A percentile compares a stretch with the other conserved stretches of the same genome.
Conservation (phyloP, 345 rosid species). For the Lenwebbia sp. region DNA sequence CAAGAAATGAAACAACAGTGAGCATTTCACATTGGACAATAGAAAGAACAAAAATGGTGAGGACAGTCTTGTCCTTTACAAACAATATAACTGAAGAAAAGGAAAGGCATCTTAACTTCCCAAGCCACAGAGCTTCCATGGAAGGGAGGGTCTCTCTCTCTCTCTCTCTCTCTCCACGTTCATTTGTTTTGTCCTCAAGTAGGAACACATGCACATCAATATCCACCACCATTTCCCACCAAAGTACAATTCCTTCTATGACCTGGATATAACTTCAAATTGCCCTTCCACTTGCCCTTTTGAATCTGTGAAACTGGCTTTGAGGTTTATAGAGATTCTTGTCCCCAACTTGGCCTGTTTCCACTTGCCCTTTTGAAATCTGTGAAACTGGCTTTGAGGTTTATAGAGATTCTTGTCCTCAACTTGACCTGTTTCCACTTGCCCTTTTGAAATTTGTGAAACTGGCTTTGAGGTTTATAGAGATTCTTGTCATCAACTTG, state of each 20-base stretch:
- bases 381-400: not conserved
- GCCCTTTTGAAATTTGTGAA: not conserved
- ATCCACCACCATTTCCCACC: not conserved
- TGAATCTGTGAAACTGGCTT: not conserved
- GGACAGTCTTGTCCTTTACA: constrained; percentile 50
- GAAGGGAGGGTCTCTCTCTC: not conserved
- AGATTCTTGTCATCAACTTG: not conserved
- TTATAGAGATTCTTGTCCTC: not conserved
- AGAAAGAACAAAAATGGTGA: constrained; percentile 32
- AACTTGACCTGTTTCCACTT: not conserved
- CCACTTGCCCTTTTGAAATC: not conserved
- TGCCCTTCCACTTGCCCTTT: not conserved
- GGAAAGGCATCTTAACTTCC: constrained; percentile 8
- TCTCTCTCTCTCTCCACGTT: constrained; percentile 4
- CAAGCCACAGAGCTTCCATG: not conserved
- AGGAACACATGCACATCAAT: constrained; percentile 26
- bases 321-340: not conserved
- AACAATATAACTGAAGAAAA: constrained; percentile 6
- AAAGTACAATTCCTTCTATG: not conserved
- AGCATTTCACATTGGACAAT: constrained; percentile 11
- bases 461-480: not conserved
- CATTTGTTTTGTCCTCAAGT: constrained; percentile 37
- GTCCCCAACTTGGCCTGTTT: not conserved
- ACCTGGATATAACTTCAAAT: not conserved
- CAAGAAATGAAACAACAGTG: constrained; percentile 20